A percentile compares a stretch with the other conserved stretches of the same genome.
These are phyloP conservation scores for Arthrinium phaeospermum DNA, from an alignment of 2,329 filamentous ascomycete genomes.

Conservation along the genomic window DNA sequence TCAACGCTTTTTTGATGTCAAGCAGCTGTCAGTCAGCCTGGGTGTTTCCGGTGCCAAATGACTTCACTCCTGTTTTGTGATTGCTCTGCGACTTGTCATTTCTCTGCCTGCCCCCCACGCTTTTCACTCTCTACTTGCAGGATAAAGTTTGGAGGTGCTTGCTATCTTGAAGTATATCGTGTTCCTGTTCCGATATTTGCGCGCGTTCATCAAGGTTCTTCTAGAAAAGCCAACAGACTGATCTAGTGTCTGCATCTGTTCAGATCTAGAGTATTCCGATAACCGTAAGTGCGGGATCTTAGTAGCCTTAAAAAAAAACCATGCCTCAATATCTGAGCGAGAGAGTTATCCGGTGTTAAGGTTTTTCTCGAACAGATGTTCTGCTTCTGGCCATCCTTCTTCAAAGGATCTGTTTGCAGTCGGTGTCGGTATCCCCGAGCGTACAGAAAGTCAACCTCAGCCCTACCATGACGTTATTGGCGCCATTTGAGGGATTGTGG, in stretches of 20 bases:
- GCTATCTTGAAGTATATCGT: background rate
- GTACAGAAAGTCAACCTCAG: background rate
- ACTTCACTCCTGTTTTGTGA: background rate
- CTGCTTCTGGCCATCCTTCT: background rate
- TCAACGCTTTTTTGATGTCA: background rate
- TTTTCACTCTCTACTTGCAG: background rate
- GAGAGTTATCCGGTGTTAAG: background rate
- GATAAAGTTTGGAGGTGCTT: background rate
- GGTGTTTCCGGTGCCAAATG: background rate
- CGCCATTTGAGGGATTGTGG: background rate
- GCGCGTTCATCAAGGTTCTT: constrained; percentile 1
- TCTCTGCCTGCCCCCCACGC: background rate
- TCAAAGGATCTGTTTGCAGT: background rate
- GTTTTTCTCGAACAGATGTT: background rate
- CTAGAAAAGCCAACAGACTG: background rate
- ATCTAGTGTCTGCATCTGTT: background rate
- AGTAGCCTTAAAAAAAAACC: background rate
- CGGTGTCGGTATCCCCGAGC: constrained; percentile 4
- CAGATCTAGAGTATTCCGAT: background rate
- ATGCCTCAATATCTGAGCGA: background rate
- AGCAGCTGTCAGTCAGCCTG: background rate
- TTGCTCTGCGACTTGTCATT: background rate
- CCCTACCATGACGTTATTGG: constrained; percentile 12
- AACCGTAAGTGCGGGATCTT: constrained; percentile 6
- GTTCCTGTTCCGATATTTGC: background rate